Base-by-base conservation (phyloP, 2,329 filamentous ascomycete genomes). In the Xylariaceae sp. region DNA sequence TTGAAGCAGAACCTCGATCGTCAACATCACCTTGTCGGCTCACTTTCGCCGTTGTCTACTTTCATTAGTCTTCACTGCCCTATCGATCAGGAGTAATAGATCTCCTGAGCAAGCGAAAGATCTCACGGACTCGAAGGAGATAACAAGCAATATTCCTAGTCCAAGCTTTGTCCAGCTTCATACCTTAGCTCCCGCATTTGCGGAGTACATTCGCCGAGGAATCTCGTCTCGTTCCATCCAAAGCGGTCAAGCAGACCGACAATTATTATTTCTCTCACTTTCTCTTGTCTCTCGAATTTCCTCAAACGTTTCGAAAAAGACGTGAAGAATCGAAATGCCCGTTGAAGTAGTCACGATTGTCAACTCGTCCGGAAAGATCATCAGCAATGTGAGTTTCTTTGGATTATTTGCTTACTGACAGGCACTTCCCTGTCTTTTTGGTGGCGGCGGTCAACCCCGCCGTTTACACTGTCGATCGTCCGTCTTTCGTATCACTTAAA, bases 291-390 rank as follows among this genome's bases (percentile, higher is more conserved):
- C n/a, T 40, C 35, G 32, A 37, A 44, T 52, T 41, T 33, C 44
- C 42, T 51, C 29, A 39, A 36, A 27, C 35, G 34, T n/a, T 22
- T 38, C 39, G 25, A 44, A 34, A 7, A 29, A 29, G 25, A 29
- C 8, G 14, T 44, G 37, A 42, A 39, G 27, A 44, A 36, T 37
- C 36, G 54, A 50, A 37, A 60, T 63, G 58, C 40, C 59, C 11
- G 54, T 61, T 40, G 60, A 63, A 52, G 53, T 63, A 35, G 58
- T 63, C 22, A 63, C 60, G 2, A 58, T 63, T 34, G 59, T 63
- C 39, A 63, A 63, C 47, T 58, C 55, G 23, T 63, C 60, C 25
- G 60, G 60, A 47, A 63, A 63, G 54, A 58, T 63, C 22, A 63
- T 63, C 40, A 62, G 59, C 53, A 63, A 60, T 60, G 60, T 63